Conservation (phyloP, 2,329 filamentous ascomycete species). For the Penicillium sp. region DNA sequence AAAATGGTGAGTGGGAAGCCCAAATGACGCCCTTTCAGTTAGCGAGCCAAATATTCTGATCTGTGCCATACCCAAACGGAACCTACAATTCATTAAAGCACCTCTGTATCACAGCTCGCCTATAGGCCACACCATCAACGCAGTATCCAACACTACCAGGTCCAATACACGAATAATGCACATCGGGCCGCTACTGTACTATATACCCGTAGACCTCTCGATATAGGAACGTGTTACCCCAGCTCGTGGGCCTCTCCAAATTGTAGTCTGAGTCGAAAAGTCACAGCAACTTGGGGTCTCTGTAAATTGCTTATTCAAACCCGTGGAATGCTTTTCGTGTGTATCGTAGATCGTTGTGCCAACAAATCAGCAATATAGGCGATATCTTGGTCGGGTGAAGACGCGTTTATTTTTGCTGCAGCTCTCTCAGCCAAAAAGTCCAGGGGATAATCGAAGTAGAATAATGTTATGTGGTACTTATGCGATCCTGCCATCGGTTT, state of each 20-base stretch:
- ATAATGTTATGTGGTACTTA: conserved; percentile 29
- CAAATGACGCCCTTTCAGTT: background rate
- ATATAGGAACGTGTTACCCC: conserved; percentile 29
- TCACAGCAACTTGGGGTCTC: conserved; percentile 17
- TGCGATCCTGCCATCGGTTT: conserved; percentile 20
- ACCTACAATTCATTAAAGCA: conserved; percentile 29
- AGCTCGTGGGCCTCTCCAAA: conserved; percentile 28
- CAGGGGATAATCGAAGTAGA: conserved; percentile 25
- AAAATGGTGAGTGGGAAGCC: background rate
- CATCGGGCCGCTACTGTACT: conserved; percentile 25
- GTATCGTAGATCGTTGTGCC: conserved; percentile 23
- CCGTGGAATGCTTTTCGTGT: conserved; percentile 21
- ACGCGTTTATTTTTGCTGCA: conserved; percentile 19
- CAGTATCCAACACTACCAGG: conserved; percentile 28
- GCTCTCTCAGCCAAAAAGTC: conserved; percentile 17
- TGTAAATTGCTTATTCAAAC: conserved; percentile 22
- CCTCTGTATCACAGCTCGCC: conserved; percentile 21
- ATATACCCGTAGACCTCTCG: conserved; percentile 31
- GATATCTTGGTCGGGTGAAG: conserved; percentile 10
- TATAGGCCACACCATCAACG: conserved; percentile 28
- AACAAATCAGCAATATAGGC: conserved; percentile 17
- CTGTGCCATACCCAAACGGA: conserved; percentile 19
- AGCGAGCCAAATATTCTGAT: conserved; percentile 19
- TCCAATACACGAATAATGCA: conserved; percentile 31
- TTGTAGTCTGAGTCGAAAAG: conserved; percentile 19